A percentile compares a stretch with the other conserved stretches of the same genome.
These are phyloP conservation scores for Auriscalpium orientale DNA, from an alignment of 768 basidiomycete species.

Conservation along the genomic window DNA sequence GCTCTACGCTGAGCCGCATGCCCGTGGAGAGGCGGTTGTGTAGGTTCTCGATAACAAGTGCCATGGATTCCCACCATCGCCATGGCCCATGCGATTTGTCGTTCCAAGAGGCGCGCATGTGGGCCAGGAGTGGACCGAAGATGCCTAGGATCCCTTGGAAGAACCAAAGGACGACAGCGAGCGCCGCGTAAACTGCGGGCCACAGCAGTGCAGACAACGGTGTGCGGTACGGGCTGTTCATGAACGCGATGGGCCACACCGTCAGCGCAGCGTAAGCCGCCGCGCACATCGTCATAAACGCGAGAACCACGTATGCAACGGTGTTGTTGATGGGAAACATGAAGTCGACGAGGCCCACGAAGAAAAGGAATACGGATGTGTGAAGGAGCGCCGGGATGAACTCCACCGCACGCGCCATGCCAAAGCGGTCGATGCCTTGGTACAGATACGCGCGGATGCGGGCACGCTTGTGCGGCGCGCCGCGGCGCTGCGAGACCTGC, in stretches of 20 bases:
- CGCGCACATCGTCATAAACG: not conserved
- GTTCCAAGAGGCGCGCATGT: not conserved
- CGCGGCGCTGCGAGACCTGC: conserved; percentile 4
- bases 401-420: conserved; percentile 5
- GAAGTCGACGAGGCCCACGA: conserved; percentile 9
- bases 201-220: not conserved
- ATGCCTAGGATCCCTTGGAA: not conserved
- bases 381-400: conserved; percentile 12
- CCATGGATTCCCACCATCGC: not conserved
- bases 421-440: conserved; percentile 4
- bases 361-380: conserved; percentile 8
- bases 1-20: not conserved
- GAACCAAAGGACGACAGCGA: not conserved
- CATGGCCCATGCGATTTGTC: not conserved
- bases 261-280: conserved; percentile 1
- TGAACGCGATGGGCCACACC: conserved; percentile 6
- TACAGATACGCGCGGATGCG: conserved; percentile 9
- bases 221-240: conserved; percentile 11
- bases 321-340: conserved; percentile 4
- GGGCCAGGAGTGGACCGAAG: not conserved
- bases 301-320: conserved; percentile 1
- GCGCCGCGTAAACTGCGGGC: not conserved
- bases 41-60: not conserved
- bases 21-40: not conserved
- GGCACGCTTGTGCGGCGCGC: conserved; percentile 7